Conservation (phyloP, 2,329 filamentous ascomycete species). For the Helotiales sp. region DNA sequence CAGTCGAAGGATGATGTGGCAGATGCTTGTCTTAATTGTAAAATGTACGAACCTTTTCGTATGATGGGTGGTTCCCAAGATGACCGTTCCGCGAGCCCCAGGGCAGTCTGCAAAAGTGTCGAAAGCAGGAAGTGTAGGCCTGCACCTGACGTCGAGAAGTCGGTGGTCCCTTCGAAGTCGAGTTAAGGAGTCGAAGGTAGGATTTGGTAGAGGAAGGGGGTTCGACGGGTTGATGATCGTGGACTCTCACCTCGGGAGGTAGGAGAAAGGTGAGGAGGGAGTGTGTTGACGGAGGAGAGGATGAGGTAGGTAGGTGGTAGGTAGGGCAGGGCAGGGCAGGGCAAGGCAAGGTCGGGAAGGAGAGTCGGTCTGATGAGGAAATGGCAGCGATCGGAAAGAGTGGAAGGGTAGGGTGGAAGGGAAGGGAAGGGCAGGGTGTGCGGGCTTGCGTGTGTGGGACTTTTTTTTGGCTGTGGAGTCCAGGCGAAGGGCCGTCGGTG, state of each 20-base stretch:
- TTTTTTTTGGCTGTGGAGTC: not conserved
- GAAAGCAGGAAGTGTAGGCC: constrained; percentile 18
- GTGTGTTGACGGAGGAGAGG: not conserved
- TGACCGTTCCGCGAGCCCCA: constrained; percentile 3
- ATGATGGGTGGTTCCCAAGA: not conserved
- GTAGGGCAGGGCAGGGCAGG: not conserved
- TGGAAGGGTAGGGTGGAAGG: not conserved
- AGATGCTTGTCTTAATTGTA: not conserved
- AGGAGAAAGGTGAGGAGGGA: constrained; percentile 2
- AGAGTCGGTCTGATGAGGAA: not conserved
- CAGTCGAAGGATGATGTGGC: not conserved
- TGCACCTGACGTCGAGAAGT: constrained; percentile 20
- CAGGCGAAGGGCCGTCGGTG: no score
- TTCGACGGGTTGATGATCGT: not conserved
- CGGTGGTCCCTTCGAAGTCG: constrained; percentile 10
- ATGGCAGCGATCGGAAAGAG: not conserved
- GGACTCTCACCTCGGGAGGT: constrained; percentile 1
- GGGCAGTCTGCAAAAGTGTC: constrained; percentile 2
- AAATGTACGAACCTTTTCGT: constrained; percentile 21
- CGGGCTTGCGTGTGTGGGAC: not conserved
- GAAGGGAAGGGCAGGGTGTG: not conserved
- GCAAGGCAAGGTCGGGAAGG: not conserved
- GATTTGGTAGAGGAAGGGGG: not conserved
- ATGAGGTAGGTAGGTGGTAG: not conserved
- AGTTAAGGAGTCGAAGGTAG: not conserved